Conservation (phyloP, 2,329 filamentous ascomycete genomes). For the Fusarium veterinarium region DNA sequence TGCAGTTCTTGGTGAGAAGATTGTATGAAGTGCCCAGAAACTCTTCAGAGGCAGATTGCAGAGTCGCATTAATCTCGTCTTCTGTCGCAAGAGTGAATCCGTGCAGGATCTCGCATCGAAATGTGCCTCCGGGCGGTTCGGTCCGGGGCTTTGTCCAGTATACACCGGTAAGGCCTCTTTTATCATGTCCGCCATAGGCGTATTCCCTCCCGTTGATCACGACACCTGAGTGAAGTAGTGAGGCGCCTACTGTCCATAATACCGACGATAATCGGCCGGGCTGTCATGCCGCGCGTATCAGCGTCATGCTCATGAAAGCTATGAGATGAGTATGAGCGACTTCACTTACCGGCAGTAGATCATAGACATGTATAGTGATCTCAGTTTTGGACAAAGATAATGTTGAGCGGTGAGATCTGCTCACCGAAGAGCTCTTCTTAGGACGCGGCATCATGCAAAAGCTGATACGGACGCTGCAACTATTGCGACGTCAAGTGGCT, state of each 20-base stretch:
- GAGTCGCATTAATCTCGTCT: conserved; percentile 76
- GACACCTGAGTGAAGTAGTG: conserved; percentile 84
- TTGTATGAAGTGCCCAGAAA: conserved; percentile 85
- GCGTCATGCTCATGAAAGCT: conserved; percentile 15
- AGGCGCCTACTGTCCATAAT: conserved; percentile 81
- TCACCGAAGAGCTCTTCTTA: conserved; percentile 44
- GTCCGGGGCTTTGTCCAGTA: conserved; percentile 82
- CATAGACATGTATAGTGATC: conserved; percentile 81
- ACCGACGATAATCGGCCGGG: conserved; percentile 79
- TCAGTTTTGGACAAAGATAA: conserved; percentile 78
- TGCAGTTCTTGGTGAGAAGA: conserved; percentile 85
- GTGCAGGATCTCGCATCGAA: conserved; percentile 79
- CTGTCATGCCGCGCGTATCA: conserved; percentile 52
- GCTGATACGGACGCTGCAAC: conserved; percentile 10
- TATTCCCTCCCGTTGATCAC: conserved; percentile 85
- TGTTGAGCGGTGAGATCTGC: conserved; percentile 68
- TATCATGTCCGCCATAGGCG: conserved; percentile 85
- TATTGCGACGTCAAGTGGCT: conserved; percentile 42
- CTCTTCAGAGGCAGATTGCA: conserved; percentile 74
- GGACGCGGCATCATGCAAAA: conserved; percentile 44
- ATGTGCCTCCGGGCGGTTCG: conserved; percentile 81
- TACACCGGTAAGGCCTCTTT: conserved; percentile 77
- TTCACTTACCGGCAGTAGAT: conserved; percentile 73
- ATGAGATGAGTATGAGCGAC: not conserved
- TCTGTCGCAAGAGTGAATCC: conserved; percentile 79